Evolutionary conservation across 1,139 yeast species (phyloP).

Genomic region (Sugiyamaella novakii): DNA sequence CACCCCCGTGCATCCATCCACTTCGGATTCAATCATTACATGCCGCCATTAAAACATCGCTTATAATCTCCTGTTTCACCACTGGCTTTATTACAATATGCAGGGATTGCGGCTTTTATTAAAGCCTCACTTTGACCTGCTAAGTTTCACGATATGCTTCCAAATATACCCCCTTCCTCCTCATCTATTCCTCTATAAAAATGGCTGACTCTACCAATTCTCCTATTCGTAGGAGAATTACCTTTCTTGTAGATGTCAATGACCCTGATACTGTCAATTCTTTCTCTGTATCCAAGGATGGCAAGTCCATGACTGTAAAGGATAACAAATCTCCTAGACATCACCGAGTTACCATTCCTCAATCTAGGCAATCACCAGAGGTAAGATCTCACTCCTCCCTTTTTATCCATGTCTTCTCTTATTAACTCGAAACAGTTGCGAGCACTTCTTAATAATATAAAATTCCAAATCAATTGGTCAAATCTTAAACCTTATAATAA

Average conservation of each 20-base stretch:
- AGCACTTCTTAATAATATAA: conserved; percentile 8
- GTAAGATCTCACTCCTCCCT: too few species aligned
- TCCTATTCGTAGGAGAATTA: conserved; percentile 31
- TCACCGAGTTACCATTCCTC: conserved; percentile 33
- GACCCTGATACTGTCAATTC: conserved; percentile 27
- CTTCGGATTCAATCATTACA: too few species aligned
- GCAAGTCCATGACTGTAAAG: conserved; percentile 13
- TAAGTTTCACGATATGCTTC: too few species aligned
- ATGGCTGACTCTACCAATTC: not conserved
- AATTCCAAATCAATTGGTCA: conserved; percentile 35
- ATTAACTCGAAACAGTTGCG: conserved; percentile 13
- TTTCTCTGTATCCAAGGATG: conserved; percentile 16
- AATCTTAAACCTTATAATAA: conserved; percentile 23
- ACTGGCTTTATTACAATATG: too few species aligned
- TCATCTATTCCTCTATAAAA: not conserved
- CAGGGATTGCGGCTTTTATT: not conserved
- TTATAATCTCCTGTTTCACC: too few species aligned
- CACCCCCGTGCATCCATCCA: too few species aligned
- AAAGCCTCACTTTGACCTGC: too few species aligned
- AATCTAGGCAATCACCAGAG: conserved; percentile 18
- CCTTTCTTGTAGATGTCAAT: conserved; percentile 33
- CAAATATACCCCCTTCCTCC: too few species aligned
- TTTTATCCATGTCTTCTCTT: not conserved
- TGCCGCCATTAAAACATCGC: too few species aligned
- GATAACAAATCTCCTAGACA: conserved; percentile 32